Conservation (phyloP, 1,284 basidiomycete genomes). For the Puccinia novopanici region DNA sequence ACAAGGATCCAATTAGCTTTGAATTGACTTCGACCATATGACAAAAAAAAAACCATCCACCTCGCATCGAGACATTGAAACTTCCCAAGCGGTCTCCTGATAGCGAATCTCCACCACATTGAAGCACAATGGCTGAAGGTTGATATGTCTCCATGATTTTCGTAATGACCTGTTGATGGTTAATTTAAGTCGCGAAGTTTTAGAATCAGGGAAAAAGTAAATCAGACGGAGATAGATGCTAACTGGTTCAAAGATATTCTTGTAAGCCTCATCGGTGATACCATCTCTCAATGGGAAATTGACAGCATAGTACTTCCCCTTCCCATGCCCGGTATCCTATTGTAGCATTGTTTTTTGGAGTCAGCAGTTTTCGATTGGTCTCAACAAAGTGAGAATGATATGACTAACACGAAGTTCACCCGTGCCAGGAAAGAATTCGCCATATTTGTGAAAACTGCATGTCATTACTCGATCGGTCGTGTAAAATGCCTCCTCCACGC, state of each 20-base stretch:
- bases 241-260: constrained; percentile 92
- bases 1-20: not conserved
- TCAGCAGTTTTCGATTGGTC: not conserved
- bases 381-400: constrained; percentile 19
- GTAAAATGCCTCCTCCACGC: constrained; percentile 99
- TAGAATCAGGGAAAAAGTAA: not conserved
- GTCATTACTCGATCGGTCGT: constrained; percentile 99
- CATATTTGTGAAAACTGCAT: constrained; percentile 96
- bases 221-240: constrained; percentile 55
- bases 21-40: not conserved
- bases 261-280: constrained; percentile 92
- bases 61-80: constrained; percentile 95
- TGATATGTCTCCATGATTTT: constrained; percentile 95
- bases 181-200: not conserved
- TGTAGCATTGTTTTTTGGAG: not conserved
- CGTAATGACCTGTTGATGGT: constrained; percentile 73
- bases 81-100: constrained; percentile 95
- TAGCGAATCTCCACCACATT: constrained; percentile 97
- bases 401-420: constrained; percentile 80
- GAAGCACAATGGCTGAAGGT: constrained; percentile 92
- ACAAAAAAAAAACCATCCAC: constrained; percentile 60
- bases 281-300: constrained; percentile 96
- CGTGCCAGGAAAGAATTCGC: constrained; percentile 98
- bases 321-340: constrained; percentile 49
- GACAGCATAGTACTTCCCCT: constrained; percentile 69